Evolutionary conservation across 495 filamentous ascomycete species (phyloP), one percentile per base, ranked within the genome.

Genomic region (Niebla homalea): DNA sequence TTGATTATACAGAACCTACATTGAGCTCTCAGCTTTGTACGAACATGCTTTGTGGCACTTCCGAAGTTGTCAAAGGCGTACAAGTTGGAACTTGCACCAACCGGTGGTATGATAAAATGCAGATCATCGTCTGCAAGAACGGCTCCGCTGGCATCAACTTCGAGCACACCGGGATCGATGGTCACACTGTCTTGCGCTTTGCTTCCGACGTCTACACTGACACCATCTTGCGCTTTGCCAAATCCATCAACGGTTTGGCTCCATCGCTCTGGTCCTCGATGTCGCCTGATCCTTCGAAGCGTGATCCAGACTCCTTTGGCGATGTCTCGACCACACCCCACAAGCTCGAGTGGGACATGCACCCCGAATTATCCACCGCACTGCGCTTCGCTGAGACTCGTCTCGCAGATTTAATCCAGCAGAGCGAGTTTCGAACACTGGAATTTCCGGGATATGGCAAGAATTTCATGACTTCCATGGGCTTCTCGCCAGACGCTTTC

Each of bases 111-210:
- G 92, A 98, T 66, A 98, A 98, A 67, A 76, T 98, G 22, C 92
- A 98, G 63, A 97, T 98, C 53, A 98, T 98, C 48, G 92, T 98
- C 36, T 97, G 93, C 75, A 93, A 94, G 70, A 98, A 96, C 67
- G 92, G 92, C 10, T 92, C 84, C 53, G 92, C 92, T 0, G 92
- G 92, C 23, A 97, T 98, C 78, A 98, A 98, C 66, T 96, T 97
- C 55, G 92, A 98, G 63, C 92, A 98, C 63, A 98, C 92, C 0
- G 93, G 93, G 56, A 92, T 98, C 5, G 92, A 98, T 62, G 92
- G 92, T 14, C 92, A 98, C 61, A 98, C 92, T 2, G 93, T 98
- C 4, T 74, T 98, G 42, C 85, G 92, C 15, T 94, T 98, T 61
- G 92, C 93, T 32, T 92, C 84, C 54, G 92, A 98, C 62, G 71